A percentile compares a stretch with the other conserved stretches of the same genome.
phyloP scores from a whole-genome alignment of 306 rosid genomes.

The Alnus rubra region DNA sequence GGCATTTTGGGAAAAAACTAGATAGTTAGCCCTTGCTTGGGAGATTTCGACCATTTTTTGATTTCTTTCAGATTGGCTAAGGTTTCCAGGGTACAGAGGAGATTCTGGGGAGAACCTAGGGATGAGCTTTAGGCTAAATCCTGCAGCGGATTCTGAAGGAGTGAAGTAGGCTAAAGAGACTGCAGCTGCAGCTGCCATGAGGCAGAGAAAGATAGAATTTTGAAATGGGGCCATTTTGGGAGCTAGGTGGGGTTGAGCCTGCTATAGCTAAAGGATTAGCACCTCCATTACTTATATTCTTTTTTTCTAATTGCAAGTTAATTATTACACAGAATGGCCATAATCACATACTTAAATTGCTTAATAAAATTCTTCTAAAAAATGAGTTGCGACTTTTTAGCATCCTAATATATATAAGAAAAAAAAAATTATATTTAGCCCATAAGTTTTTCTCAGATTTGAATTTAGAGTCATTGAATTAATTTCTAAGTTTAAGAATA shows the following conservation, averaged over 20 bases:
- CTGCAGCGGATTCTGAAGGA: conserved; percentile 2
- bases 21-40: not conserved
- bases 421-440: no score
- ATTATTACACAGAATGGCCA: no score
- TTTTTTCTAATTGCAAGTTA: no score
- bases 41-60: conserved; percentile 9
- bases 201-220: not conserved
- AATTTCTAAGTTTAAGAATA: no score
- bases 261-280: not conserved
- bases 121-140: conserved; percentile 24
- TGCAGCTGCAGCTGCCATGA: not conserved
- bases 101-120: conserved; percentile 22
- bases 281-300: not conserved
- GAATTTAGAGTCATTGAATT: no score
- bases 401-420: no score
- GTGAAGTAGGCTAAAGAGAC: not conserved
- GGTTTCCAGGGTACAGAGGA: conserved; percentile 27
- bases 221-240: not conserved
- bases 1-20: not conserved
- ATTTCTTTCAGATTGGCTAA: conserved; percentile 14
- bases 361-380: not conserved
- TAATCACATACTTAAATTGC: not conserved
- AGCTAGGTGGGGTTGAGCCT: not conserved
- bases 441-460: no score
- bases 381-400: not conserved